Evolutionary conservation across 2,329 filamentous ascomycete genomes (phyloP).

Genomic region (Trichoderma sp.): DNA sequence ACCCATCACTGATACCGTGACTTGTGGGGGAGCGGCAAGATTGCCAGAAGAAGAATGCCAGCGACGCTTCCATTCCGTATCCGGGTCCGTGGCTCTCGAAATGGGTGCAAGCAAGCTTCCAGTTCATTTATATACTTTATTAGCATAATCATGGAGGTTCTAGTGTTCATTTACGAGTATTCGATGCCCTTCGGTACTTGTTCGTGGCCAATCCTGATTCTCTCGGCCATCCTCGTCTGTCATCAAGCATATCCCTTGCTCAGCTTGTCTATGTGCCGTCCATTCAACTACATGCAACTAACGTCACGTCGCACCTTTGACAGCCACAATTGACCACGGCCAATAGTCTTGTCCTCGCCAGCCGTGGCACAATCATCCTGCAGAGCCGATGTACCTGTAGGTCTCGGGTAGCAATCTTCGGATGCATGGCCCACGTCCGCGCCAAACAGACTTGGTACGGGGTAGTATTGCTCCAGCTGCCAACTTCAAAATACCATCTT

Average conservation of each 20-base stretch:
- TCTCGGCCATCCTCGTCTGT: background rate
- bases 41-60: background rate
- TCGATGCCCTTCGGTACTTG: background rate
- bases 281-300: background rate
- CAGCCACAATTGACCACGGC: conserved; percentile 4
- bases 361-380: background rate
- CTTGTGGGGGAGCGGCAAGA: background rate
- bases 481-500: background rate
- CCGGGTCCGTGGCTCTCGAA: background rate
- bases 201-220: background rate
- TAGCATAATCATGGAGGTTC: background rate
- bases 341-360: background rate
- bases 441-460: background rate
- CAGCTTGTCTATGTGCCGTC: background rate
- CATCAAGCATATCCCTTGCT: background rate
- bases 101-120: background rate
- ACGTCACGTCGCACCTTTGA: conserved; percentile 14
- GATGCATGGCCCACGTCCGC: conserved; percentile 4
- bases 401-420: background rate
- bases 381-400: background rate
- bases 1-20: background rate
- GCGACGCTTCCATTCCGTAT: background rate
- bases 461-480: background rate
- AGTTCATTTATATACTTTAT: background rate
- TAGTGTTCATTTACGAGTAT: background rate